Base-by-base conservation (phyloP, 1,139 yeast genomes). In the Candida anutae region DNA sequence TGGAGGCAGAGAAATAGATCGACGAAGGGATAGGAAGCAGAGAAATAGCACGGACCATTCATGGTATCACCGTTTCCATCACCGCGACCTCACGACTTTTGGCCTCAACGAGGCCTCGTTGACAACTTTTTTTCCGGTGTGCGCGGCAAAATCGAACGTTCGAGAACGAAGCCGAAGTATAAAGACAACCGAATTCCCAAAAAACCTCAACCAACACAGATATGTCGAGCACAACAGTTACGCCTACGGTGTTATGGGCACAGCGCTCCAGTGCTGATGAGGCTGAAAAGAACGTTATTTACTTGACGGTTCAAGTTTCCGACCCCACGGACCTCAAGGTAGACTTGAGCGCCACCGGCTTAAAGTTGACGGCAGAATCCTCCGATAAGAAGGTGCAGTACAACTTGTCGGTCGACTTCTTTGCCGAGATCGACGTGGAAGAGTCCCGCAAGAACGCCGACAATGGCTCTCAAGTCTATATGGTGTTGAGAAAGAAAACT, bases 261-360 rank as follows among this genome's bases (percentile, higher is more conserved):
- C 98, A 90, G 63, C 83, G 98, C 59, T 85, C 95, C 28, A 76
- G 68, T 48, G 78, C 68, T 13, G 58, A 66, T 5, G 94, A 78
- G 22, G 72, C 73, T 11, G 64, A 74, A 23, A 87, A 83, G 58
- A 90, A 90, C 55, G 51, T 85, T 23, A 47, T 90, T 27, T 81
- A 69, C 50, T 57, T 90, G 35, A 87, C 95, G 1, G 70, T 90
- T 37, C 69, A 74, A 36, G 75, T 84, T 21, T 70, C 77, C 25
- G 95, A 88, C 50, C 75, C 88, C 23, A 66, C 60, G 32, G 61
- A 76, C 36, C 73, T 81, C 26, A 65, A 75, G 36, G 58, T 85
- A 33, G 74, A 77, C 29, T 63, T 88, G 36, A 74, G 82, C 16
- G 45, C 76, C n/a, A 62, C 70, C 5, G 49, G 55, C 16, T 60